Evolutionary conservation across 352 stramenopile species (phyloP).

Genomic region (Pythium aristosporum): DNA sequence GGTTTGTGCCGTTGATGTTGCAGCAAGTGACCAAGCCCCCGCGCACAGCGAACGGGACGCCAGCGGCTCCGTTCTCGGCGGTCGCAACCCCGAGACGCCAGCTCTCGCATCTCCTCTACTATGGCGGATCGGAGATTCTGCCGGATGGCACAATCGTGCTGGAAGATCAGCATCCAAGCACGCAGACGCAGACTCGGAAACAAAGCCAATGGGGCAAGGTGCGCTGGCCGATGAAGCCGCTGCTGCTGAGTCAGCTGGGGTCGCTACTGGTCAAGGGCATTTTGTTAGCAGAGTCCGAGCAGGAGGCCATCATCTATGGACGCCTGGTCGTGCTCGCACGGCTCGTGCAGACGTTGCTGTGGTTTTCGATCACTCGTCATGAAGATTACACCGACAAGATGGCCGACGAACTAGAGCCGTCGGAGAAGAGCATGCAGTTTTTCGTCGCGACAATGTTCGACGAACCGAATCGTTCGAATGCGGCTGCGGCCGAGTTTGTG

Average conservation of each 20-base stretch:
- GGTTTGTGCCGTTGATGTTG: constrained; percentile 73
- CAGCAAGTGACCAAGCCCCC: constrained; percentile 43
- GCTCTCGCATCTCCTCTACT: constrained; percentile 66
- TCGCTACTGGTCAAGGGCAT: constrained; percentile 74
- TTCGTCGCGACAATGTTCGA: constrained; percentile 55
- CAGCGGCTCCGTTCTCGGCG: neutral
- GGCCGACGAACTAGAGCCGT: constrained; percentile 51
- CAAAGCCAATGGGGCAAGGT: constrained; percentile 85
- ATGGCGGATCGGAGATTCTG: constrained; percentile 70
- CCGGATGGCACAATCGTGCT: constrained; percentile 64
- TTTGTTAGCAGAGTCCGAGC: constrained; percentile 50
- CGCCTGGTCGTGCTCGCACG: constrained; percentile 68
- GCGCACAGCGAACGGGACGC: constrained; percentile 25
- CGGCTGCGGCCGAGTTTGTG: constrained; percentile 7
- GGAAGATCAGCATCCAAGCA: constrained; percentile 75
- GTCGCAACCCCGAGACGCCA: constrained; percentile 34
- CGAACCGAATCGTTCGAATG: constrained; percentile 19
- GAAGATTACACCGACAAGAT: constrained; percentile 64
- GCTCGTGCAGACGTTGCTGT: constrained; percentile 75
- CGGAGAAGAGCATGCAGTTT: constrained; percentile 49
- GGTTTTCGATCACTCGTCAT: constrained; percentile 62
- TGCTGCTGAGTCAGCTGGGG: constrained; percentile 72
- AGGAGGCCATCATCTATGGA: constrained; percentile 60
- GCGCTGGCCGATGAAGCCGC: constrained; percentile 68
- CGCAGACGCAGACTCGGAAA: constrained; percentile 85